These are phyloP conservation scores for Wickerhamiella kurtzmanii DNA, from an alignment of 805 yeast genomes.

Conservation along the genomic window DNA sequence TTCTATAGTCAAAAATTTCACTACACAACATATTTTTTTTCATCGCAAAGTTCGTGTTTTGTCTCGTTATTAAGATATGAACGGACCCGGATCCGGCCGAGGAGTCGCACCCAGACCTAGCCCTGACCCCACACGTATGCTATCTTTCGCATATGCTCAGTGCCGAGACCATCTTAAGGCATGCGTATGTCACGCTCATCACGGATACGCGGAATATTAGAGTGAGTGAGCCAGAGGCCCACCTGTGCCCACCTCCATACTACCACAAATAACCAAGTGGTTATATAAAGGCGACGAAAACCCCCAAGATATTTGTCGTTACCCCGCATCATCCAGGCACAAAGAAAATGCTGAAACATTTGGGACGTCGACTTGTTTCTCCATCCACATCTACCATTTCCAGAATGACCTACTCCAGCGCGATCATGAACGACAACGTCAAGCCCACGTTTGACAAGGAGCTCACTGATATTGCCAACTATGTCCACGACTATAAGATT, in stretches of 20 bases:
- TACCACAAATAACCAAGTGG: background rate
- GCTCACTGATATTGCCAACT: slow-evolving; percentile 36
- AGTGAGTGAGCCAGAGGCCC: background rate
- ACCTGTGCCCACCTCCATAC: no score
- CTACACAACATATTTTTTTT: no score
- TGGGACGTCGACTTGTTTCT: background rate
- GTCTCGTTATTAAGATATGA: no score
- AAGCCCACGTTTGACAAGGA: slow-evolving; percentile 41
- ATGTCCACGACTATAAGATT: slow-evolving; percentile 35
- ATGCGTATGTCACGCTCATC: background rate
- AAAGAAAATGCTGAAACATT: background rate
- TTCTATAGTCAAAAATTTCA: no score
- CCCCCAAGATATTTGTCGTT: no score
- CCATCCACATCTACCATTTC: background rate
- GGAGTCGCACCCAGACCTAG: background rate
- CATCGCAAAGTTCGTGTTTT: no score
- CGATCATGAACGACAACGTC: slow-evolving; percentile 33
- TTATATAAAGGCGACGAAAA: background rate
- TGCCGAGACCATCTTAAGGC: no score
- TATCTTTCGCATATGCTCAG: no score
- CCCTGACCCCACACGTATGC: background rate
- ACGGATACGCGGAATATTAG: background rate
- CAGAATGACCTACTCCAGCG: slow-evolving; percentile 2
- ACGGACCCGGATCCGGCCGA: background rate
- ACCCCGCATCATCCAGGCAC: background rate